Evolutionary conservation across 257 asterid genomes (phyloP), one percentile per base, ranked within the genome.

Genomic region (Galeopsis tetrahit): DNA sequence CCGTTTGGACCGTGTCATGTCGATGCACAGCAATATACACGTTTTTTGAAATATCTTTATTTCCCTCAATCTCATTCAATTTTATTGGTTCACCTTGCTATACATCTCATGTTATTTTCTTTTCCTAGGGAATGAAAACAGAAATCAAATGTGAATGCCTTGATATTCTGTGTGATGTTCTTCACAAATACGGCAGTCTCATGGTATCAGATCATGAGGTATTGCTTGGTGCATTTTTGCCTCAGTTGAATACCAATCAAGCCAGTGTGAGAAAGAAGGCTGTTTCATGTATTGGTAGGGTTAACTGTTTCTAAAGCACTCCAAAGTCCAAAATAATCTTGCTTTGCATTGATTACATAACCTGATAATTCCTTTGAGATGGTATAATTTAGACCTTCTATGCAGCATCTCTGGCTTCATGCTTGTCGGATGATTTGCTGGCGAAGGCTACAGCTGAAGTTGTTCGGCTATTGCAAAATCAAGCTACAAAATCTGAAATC

Each of bases 141-240:
- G 99, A 95, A 83, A 95, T 95, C 76, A 95, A 92, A 78, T 95
- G 99, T 59, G 99, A 95, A 83, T 88, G 96, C 84, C 96, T 95
- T 62, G 99, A 95, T 77, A 95, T 95, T 73, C 80, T 90, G 52
- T 90, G 96, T 84, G 98, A 92, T 73, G 94, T 90, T 84, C 98
- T 92, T 80, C 99, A 92, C 86, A 95, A 92, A 79, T 92, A 88
- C 43, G 99, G 99, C 76, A 95, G 83, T 83, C 82, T 92, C 80
- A 85, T 92, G 93, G 83, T 85, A 68, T 74, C 96, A 15, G 94
- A 90, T 78, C 99, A 95, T 58, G 99, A 90, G 79, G 76, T 77
- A n/a, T 81, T 95, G 69, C 73, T 92, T 80, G 65, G 73, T 72
- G 95, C 98, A 64, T 74, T 95, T 76, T 74, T 95, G 63, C 99